phyloP scores from a whole-genome alignment of 495 filamentous ascomycete genomes.

The Neurospora africana region DNA sequence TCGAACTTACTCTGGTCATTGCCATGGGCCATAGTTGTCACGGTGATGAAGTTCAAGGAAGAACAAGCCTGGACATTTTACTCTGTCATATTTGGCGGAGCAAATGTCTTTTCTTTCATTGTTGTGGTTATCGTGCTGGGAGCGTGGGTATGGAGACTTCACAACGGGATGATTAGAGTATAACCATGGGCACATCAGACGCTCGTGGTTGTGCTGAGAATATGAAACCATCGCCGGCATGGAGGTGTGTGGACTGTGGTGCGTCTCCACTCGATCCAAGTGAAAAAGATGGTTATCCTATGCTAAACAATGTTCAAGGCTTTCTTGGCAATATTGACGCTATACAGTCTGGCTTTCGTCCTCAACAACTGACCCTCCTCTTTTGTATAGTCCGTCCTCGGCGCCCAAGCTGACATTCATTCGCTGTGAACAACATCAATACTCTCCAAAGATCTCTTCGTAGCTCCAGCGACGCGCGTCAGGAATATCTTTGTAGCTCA shows the following conservation, averaged over 20 bases:
- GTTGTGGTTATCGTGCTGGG: slow-evolving; percentile 39
- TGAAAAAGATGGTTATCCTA: neutral
- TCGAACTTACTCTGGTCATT: slow-evolving; percentile 59
- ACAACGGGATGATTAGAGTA: neutral
- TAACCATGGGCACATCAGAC: neutral
- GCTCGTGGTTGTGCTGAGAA: neutral
- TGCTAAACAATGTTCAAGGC: neutral
- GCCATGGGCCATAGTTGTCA: slow-evolving; percentile 60
- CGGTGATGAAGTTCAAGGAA: slow-evolving; percentile 32
- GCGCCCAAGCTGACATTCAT: neutral
- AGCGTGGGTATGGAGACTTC: slow-evolving; percentile 42
- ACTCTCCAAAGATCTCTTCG: neutral
- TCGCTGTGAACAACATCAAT: neutral
- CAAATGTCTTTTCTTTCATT: slow-evolving; percentile 55
- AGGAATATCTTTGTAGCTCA: neutral
- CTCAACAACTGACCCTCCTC: neutral
- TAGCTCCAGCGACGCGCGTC: neutral
- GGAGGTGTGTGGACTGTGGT: neutral
- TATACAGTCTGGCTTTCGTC: neutral
- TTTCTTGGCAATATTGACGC: neutral
- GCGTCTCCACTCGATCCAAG: neutral
- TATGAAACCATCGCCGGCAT: neutral
- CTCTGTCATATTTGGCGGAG: slow-evolving; percentile 58
- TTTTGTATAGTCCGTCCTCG: neutral
- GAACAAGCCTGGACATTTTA: slow-evolving; percentile 59